Evolutionary conservation across 2,329 filamentous ascomycete species (phyloP), one percentile per base, ranked within the genome.

Genomic region (Penicillium italicum): DNA sequence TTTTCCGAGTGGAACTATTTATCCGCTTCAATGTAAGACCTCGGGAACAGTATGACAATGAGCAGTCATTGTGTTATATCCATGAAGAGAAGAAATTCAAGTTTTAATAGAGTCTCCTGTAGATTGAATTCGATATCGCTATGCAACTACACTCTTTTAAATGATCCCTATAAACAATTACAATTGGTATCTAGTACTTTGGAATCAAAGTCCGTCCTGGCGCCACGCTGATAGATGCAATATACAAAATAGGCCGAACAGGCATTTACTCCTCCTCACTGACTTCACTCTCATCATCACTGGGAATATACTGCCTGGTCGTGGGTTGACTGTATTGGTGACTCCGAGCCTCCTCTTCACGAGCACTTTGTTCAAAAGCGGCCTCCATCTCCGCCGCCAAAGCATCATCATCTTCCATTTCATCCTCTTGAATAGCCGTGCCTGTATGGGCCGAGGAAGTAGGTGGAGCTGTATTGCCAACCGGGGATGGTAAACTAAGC

Each of bases 231-330:
- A 51, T 55, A 51, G 46, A 55, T 55, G 47, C 53, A 51, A 55
- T 36, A 37, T 12, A 55, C 41, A 55, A 44, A 45, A 22, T 8
- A 20, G n/a, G 5, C 28, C 11, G n/a, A 51, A 9, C 5, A 53
- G 48, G 16, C 14, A 33, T 22, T 71, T 60, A 87, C 67, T 87
- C 85, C 68, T 87, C 85, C 67, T 87, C 85, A 61, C 85, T 87
- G 51, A 87, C 84, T 62, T 85, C 83, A 61, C 84, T 87, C 69
- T 87, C 84, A 50, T 78, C 73, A 18, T 84, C 82, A 34, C 77
- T 80, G 24, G 65, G 62, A 42, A 69, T 61, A 51, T 73, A 73
- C 30, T 67, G 68, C 36, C 69, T 66, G 22, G 67, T 43, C 16
- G 68, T 58, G 8, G 65, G 58, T 42, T 70, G 63, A 16, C 62